Conservation (phyloP, 257 asterid genomes). For the Solanum pinnatisectum region DNA sequence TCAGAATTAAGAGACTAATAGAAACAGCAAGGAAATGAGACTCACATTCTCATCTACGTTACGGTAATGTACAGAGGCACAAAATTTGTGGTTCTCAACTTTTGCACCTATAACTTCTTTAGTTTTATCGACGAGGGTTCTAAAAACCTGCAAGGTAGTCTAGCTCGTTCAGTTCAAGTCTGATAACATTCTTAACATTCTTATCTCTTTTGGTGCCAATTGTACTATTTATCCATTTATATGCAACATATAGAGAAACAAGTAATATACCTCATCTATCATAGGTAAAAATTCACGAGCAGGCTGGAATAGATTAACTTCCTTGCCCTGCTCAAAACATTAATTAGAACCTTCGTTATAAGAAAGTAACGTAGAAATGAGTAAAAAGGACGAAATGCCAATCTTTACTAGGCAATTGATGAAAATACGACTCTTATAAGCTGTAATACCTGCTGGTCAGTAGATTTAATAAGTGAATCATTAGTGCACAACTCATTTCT, state of each 20-base stretch:
- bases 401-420: not conserved
- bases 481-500: not conserved
- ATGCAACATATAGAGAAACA: not conserved
- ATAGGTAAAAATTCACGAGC: constrained; percentile 60
- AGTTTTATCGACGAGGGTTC: constrained; percentile 47
- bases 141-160: constrained; percentile 39
- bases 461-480: not conserved
- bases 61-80: constrained; percentile 87
- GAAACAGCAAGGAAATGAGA: not conserved
- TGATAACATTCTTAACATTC: not conserved
- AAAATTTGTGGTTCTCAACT: constrained; percentile 91
- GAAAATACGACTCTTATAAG: not conserved
- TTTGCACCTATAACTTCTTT: constrained; percentile 66
- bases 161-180: not conserved
- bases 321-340: constrained; percentile 41
- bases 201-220: not conserved
- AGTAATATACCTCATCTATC: constrained; percentile 48
- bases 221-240: not conserved
- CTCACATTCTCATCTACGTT: constrained; percentile 62
- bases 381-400: not conserved
- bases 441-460: constrained; percentile 7
- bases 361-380: not conserved
- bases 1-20: not conserved
- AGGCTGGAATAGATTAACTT: constrained; percentile 56
- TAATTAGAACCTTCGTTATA: not conserved